Conservation (phyloP, 257 asterid genomes). For the Penstemon eatonii region DNA sequence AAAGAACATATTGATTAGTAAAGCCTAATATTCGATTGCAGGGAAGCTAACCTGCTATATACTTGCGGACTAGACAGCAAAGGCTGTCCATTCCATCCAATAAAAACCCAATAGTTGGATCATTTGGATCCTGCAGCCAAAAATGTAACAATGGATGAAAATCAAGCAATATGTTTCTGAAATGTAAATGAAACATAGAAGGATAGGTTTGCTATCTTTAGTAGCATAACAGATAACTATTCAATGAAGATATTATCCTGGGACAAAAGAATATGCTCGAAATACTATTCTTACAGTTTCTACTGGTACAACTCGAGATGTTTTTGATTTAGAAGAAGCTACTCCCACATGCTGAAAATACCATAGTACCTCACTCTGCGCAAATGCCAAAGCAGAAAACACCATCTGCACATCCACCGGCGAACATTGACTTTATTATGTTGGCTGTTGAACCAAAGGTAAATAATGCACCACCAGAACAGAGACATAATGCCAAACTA, state of each 20-base stretch:
- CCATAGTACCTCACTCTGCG: constrained; percentile 97
- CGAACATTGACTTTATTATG: constrained; percentile 20
- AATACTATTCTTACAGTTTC: constrained; percentile 72
- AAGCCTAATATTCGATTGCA: neutral
- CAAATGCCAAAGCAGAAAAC: constrained; percentile 93
- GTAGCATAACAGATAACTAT: constrained; percentile 17
- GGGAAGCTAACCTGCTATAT: constrained; percentile 81
- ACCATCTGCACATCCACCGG: constrained; percentile 81
- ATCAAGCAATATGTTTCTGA: constrained; percentile 15
- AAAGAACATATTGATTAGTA: constrained; percentile 5
- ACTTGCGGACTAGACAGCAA: constrained; percentile 95
- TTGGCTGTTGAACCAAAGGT: constrained; percentile 14
- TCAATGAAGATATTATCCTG: constrained; percentile 17
- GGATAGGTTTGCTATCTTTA: constrained; percentile 1
- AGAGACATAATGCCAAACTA: neutral
- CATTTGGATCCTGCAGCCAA: constrained; percentile 86
- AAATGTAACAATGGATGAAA: constrained; percentile 16
- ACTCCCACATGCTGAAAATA: constrained; percentile 94
- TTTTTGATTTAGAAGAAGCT: constrained; percentile 73
- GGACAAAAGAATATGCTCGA: constrained; percentile 12
- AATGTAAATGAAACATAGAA: constrained; percentile 18
- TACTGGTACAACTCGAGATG: constrained; percentile 70
- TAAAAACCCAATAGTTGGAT: constrained; percentile 94
- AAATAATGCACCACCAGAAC: constrained; percentile 20
- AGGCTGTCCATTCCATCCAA: constrained; percentile 96